Evolutionary conservation across 768 basidiomycete species (phyloP).

Genomic region (Auriscalpium orientale): DNA sequence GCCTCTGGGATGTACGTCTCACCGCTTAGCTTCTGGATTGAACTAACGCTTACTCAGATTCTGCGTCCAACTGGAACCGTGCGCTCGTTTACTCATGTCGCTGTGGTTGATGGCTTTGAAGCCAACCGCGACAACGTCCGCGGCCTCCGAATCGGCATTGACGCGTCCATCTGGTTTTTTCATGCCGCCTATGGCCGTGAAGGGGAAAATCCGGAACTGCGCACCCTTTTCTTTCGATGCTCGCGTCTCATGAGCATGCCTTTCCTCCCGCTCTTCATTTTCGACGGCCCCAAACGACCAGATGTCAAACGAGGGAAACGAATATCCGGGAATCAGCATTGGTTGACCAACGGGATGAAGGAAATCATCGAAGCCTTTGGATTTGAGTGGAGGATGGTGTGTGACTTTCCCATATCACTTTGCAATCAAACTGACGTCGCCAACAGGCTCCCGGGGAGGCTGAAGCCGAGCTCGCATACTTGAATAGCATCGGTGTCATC

Average conservation of each 20-base stretch:
- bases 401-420: constrained; percentile 22
- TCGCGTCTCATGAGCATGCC: constrained; percentile 69
- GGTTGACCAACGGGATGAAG: constrained; percentile 71
- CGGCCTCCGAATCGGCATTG: constrained; percentile 80
- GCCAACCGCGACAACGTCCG: constrained; percentile 55
- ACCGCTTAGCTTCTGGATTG: neutral
- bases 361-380: constrained; percentile 73
- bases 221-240: constrained; percentile 82
- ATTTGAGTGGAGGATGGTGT: constrained; percentile 65
- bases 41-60: constrained; percentile 34
- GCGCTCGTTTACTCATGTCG: constrained; percentile 71
- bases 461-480: constrained; percentile 85
- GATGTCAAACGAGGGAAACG: constrained; percentile 73
- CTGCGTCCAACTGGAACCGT: constrained; percentile 62
- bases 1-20: constrained; percentile 13
- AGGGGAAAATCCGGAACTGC: constrained; percentile 82
- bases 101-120: constrained; percentile 69
- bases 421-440: constrained; percentile 20
- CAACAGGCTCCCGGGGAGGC: constrained; percentile 85
- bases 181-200: constrained; percentile 68
- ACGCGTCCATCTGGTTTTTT: constrained; percentile 78
- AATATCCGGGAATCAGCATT: constrained; percentile 52
- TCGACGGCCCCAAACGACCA: constrained; percentile 84
- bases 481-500: constrained; percentile 75
- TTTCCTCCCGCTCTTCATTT: constrained; percentile 84